These are phyloP conservation scores for Vickermania ingenoplastis DNA, from an alignment of 208 protist genomes.

Conservation along the genomic window DNA sequence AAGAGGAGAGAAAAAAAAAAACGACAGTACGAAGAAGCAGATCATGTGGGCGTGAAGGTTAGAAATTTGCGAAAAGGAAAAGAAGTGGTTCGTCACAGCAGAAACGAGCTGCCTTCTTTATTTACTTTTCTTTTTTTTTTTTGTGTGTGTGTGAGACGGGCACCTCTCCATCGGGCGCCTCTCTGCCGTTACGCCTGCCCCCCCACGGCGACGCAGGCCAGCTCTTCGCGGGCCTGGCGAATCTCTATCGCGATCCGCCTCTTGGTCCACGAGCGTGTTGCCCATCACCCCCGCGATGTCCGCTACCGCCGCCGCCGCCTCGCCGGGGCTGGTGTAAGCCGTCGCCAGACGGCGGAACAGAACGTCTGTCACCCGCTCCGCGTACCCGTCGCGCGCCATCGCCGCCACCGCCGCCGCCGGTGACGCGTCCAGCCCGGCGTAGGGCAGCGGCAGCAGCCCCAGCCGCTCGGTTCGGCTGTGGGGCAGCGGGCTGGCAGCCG, in stretches of 20 bases:
- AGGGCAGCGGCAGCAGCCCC: not conserved
- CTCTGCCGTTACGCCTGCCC: too few species aligned
- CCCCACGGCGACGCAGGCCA: too few species aligned
- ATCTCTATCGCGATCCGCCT: conserved; percentile 25
- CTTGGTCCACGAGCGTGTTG: conserved; percentile 25
- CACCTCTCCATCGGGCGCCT: too few species aligned
- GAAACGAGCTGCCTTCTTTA: too few species aligned
- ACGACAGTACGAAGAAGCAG: too few species aligned
- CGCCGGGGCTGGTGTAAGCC: conserved; percentile 61
- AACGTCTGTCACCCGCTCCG: conserved; percentile 57
- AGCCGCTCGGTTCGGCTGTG: not conserved
- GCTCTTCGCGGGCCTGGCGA: too few species aligned
- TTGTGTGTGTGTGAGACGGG: too few species aligned
- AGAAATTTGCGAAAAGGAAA: too few species aligned
- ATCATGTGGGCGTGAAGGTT: too few species aligned
- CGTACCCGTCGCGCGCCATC: conserved; percentile 39
- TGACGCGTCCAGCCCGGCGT: not conserved
- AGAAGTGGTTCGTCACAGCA: too few species aligned
- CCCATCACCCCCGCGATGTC: conserved; percentile 19
- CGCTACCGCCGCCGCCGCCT: conserved; percentile 25
- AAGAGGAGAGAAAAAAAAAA: too few species aligned
- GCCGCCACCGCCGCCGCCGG: conserved; percentile 5
- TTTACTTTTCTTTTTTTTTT: too few species aligned
- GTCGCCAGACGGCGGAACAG: conserved; percentile 52
- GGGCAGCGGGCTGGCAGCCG: not conserved